Conservation (phyloP, 2,329 filamentous ascomycete species). For the Botrytis sinoallii region DNA sequence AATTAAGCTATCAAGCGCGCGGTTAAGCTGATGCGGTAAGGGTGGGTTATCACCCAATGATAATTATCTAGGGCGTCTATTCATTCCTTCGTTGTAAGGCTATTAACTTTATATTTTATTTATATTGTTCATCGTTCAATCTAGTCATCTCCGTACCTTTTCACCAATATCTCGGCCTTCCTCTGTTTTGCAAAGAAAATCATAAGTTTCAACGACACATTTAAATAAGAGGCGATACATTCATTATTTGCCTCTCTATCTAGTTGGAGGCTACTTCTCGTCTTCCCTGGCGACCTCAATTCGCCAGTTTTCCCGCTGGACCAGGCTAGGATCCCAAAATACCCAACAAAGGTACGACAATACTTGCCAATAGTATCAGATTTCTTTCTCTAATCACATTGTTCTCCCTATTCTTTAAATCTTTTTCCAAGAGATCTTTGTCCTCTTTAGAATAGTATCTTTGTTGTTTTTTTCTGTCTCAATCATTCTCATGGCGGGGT, state of each 20-base stretch:
- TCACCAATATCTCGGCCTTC: not conserved
- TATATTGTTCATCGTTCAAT: not conserved
- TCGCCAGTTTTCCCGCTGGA: constrained; percentile 2
- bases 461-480: not conserved
- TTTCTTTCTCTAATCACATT: constrained; percentile 3
- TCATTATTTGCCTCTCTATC: constrained; percentile 2
- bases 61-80: not conserved
- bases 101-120: not conserved
- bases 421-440: not conserved
- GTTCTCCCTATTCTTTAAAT: not conserved
- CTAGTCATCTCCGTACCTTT: not conserved
- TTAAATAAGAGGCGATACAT: not conserved
- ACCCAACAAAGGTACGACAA: constrained; percentile 15
- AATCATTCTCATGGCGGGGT: constrained; percentile 24
- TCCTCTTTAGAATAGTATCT: not conserved
- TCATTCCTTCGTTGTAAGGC: not conserved
- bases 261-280: constrained; percentile 7
- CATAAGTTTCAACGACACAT: not conserved
- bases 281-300: constrained; percentile 17
- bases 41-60: not conserved
- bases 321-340: not conserved
- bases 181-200: not conserved
- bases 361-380: not conserved
- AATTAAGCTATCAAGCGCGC: not conserved
- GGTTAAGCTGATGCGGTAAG: not conserved